These are phyloP conservation scores for Medicago truncatula DNA, from an alignment of 306 rosid genomes.

Conservation along the genomic window MtrunA17r5.0-ANR NC_053046.1:44624501-44625000, in stretches of 20 bases:
- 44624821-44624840: background rate
- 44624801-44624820: background rate
- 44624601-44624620: too few relatives aligned
- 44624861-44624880: background rate
- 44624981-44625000: background rate
- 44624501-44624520: constrained; percentile 20
- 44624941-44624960: too few relatives aligned
- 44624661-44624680: too few relatives aligned
- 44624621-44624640: too few relatives aligned
- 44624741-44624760: constrained; percentile 5
- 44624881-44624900: background rate
- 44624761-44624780: background rate
- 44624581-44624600: too few relatives aligned
- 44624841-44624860: background rate
- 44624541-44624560: background rate
- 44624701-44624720: too few relatives aligned
- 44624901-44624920: background rate
- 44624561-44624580: too few relatives aligned
- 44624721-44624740: too few relatives aligned
- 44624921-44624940: background rate
- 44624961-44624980: background rate
- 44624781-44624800: constrained; percentile 10
- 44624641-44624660: too few relatives aligned
- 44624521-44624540: constrained; percentile 21
- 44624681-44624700: too few relatives aligned